These are phyloP conservation scores for Oryza australiensis DNA, from an alignment of 176 grass and related monocot genomes.

Conservation along the genomic window DNA sequence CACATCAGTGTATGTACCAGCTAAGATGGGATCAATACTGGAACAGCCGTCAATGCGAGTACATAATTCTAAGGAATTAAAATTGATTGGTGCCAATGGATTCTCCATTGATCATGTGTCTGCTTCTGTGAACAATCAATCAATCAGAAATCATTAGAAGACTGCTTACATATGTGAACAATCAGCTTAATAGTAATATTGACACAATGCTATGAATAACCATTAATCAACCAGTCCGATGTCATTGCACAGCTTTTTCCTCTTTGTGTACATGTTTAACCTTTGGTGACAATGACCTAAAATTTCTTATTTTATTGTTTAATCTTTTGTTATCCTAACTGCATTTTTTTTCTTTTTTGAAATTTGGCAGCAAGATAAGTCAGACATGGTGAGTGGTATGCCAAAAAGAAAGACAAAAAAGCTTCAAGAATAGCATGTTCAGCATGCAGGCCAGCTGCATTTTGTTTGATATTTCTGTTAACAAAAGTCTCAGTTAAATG, in stretches of 20 bases:
- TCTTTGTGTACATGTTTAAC: slow-evolving; percentile 12
- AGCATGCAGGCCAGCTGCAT: not conserved
- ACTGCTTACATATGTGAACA: not conserved
- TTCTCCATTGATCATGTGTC: not conserved
- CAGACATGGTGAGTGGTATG: slow-evolving; percentile 26
- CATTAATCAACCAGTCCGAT: slow-evolving; percentile 4
- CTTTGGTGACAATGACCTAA: not conserved
- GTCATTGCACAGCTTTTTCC: not conserved
- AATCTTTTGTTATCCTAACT: not conserved
- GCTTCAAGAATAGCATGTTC: slow-evolving; percentile 37
- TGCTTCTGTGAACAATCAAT: slow-evolving; percentile 4
- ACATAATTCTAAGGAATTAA: not conserved
- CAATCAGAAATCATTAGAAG: slow-evolving; percentile 15
- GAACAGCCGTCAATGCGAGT: not conserved
- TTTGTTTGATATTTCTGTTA: slow-evolving; percentile 27
- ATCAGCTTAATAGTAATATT: not conserved
- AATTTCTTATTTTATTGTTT: not conserved
- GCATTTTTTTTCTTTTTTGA: not conserved
- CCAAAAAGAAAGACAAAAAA: slow-evolving; percentile 38
- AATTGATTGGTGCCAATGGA: not conserved
- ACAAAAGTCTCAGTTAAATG: slow-evolving; percentile 8
- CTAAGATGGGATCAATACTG: too few species aligned
- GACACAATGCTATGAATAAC: not conserved
- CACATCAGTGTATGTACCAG: not conserved
- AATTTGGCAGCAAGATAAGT: slow-evolving; percentile 46